phyloP scores from a whole-genome alignment of 805 yeast species.

The Nakazawaea anatomiae region DNA sequence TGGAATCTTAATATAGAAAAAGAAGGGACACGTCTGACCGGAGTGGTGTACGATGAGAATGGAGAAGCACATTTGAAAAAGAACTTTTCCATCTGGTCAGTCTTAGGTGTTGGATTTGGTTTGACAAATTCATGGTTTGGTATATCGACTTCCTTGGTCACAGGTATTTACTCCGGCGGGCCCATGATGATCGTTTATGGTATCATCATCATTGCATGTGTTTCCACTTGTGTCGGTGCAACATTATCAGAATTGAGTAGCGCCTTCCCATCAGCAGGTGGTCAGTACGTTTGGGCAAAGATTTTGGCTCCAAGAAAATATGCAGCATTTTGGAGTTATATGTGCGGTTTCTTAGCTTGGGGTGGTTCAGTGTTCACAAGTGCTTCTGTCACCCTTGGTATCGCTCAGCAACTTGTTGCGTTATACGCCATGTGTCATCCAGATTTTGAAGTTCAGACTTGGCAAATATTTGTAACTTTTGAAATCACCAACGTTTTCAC shows the following conservation, averaged over 20 bases:
- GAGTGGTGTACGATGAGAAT: slow-evolving; percentile 1
- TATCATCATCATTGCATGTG: slow-evolving; percentile 40
- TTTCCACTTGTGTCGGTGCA: slow-evolving; percentile 42
- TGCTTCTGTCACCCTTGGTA: slow-evolving; percentile 51
- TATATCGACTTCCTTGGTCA: slow-evolving; percentile 46
- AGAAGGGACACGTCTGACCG: neutral
- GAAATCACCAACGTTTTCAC: slow-evolving; percentile 38
- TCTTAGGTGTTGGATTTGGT: slow-evolving; percentile 56
- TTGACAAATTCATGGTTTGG: slow-evolving; percentile 60
- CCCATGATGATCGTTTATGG: slow-evolving; percentile 54
- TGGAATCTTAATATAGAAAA: neutral
- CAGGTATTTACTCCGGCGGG: slow-evolving; percentile 54
- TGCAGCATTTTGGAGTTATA: slow-evolving; percentile 44
- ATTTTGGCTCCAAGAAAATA: slow-evolving; percentile 43
- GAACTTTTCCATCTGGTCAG: slow-evolving; percentile 37
- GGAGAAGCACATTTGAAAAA: slow-evolving; percentile 24
- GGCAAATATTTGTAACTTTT: slow-evolving; percentile 51
- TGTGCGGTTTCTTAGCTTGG: slow-evolving; percentile 61
- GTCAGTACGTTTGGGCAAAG: slow-evolving; percentile 55
- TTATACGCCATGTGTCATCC: slow-evolving; percentile 29
- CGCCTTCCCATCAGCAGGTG: slow-evolving; percentile 53
- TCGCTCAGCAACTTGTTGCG: slow-evolving; percentile 48
- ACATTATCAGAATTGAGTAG: slow-evolving; percentile 49
- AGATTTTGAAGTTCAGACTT: slow-evolving; percentile 32
- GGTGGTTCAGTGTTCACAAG: slow-evolving; percentile 57